Evolutionary conservation across 1,139 yeast species (phyloP).

Genomic region (Zygotorulaspora mrakii): DNA sequence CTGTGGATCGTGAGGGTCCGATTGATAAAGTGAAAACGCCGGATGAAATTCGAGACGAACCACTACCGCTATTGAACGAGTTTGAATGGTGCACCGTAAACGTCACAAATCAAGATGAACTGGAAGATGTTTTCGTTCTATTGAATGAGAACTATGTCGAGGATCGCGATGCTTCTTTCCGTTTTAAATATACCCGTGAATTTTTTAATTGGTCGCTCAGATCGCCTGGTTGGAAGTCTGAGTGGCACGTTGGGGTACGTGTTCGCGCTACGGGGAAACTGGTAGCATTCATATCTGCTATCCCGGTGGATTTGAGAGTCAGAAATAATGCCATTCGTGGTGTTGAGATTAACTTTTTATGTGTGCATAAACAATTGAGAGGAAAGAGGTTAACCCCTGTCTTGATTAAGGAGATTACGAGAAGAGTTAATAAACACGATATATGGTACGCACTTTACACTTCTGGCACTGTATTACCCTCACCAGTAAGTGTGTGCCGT

Average conservation of each 20-base stretch:
- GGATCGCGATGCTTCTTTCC: constrained; percentile 85
- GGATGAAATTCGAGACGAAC: constrained; percentile 64
- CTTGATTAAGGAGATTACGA: constrained; percentile 86
- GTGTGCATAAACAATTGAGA: constrained; percentile 90
- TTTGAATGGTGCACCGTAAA: constrained; percentile 90
- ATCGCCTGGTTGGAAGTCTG: constrained; percentile 87
- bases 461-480: constrained; percentile 86
- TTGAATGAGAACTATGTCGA: constrained; percentile 90
- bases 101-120: constrained; percentile 42
- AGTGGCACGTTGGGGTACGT: constrained; percentile 93
- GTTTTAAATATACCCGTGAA: constrained; percentile 81
- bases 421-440: constrained; percentile 77
- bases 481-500: constrained; percentile 86
- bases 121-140: constrained; percentile 64
- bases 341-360: constrained; percentile 89
- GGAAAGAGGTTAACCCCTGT: constrained; percentile 94
- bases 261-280: constrained; percentile 71
- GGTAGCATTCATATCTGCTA: constrained; percentile 89
- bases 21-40: constrained; percentile 66
- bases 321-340: constrained; percentile 55
- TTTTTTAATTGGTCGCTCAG: constrained; percentile 91
- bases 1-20: constrained; percentile 71
- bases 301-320: constrained; percentile 69
- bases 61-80: constrained; percentile 67
- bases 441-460: constrained; percentile 98